These are phyloP conservation scores for Bruguiera hainesii DNA, from an alignment of 441 rosid species.

Conservation along the genomic window DNA sequence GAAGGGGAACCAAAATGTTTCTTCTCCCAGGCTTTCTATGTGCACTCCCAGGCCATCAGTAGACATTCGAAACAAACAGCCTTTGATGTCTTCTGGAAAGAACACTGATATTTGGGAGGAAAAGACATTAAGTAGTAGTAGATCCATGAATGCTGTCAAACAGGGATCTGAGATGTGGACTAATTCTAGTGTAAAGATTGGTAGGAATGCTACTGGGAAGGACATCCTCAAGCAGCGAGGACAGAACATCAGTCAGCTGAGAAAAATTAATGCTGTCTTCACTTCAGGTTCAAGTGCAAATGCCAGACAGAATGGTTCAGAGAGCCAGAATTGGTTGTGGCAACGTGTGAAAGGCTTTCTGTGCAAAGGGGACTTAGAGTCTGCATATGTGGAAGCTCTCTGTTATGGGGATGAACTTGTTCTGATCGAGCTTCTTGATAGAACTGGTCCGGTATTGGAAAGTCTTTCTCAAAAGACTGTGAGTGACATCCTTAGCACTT, in stretches of 20 bases:
- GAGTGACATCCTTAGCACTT: constrained; percentile 56
- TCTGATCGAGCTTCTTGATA: constrained; percentile 71
- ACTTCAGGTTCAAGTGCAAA: constrained; percentile 29
- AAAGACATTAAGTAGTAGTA: constrained; percentile 42
- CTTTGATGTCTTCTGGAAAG: constrained; percentile 43
- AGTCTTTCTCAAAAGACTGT: constrained; percentile 60
- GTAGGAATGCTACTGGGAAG: constrained; percentile 38
- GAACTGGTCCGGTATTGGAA: constrained; percentile 84
- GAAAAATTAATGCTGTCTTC: constrained; percentile 37
- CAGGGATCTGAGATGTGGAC: constrained; percentile 44
- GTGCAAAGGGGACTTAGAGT: constrained; percentile 66
- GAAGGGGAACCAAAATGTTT: constrained; percentile 48
- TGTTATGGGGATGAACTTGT: constrained; percentile 59
- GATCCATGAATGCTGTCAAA: constrained; percentile 37
- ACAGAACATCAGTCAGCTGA: constrained; percentile 29
- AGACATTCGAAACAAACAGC: constrained; percentile 44
- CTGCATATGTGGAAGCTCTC: constrained; percentile 79
- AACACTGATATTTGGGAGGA: constrained; percentile 51
- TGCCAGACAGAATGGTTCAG: constrained; percentile 35
- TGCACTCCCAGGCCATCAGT: constrained; percentile 67
- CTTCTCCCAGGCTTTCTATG: constrained; percentile 64
- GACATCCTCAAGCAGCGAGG: constrained; percentile 45
- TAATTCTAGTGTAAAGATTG: constrained; percentile 32
- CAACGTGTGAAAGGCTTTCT: constrained; percentile 51
- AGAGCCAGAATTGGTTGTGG: constrained; percentile 44